A percentile compares a stretch with the other conserved stretches of the same genome.
Conservation (phyloP, 2,329 filamentous ascomycete species). For the Cladosporium phlei region DNA sequence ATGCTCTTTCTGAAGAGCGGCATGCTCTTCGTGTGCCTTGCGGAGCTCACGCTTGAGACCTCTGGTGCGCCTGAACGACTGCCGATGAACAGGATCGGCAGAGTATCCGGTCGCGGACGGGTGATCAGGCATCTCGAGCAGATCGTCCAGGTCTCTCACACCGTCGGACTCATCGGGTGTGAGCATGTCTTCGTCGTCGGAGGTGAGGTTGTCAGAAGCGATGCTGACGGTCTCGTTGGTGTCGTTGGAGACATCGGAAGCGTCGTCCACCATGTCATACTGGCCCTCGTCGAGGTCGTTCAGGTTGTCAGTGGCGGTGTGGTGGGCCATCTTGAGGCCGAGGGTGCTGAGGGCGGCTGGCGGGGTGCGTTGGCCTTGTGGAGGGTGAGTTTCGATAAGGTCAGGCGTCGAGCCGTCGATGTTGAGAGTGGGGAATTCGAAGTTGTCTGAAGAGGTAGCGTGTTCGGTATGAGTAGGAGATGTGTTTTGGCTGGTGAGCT, state of each 20-base stretch:
- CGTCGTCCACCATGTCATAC: conserved; percentile 32
- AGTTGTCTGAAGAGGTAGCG: neutral
- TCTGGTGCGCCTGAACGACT: too few relatives aligned
- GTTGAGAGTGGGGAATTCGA: conserved; percentile 28
- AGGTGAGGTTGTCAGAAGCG: conserved; percentile 19
- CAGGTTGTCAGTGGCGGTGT: conserved; percentile 16
- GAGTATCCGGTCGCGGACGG: neutral
- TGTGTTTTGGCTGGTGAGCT: neutral
- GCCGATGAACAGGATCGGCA: conserved; percentile 1
- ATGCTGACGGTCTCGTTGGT: conserved; percentile 31
- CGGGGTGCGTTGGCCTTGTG: conserved; percentile 19
- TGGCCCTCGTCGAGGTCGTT: conserved; percentile 21
- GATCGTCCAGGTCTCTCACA: conserved; percentile 17
- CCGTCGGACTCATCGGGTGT: conserved; percentile 19
- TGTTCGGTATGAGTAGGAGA: neutral
- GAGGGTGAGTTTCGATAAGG: conserved; percentile 17
- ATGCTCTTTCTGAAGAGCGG: conserved; percentile 12
- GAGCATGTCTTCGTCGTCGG: conserved; percentile 16
- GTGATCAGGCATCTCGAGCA: neutral
- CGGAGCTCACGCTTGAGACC: conserved; percentile 3
- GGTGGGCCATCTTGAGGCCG: conserved; percentile 23
- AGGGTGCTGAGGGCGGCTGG: conserved; percentile 29
- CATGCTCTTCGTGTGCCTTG: neutral
- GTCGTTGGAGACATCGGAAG: conserved; percentile 26
- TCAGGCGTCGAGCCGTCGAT: conserved; percentile 27